Percentiles rank a stretch among this genome's conserved stretches.
Conservation (phyloP, 2,329 filamentous ascomycete species). For the Aspergillus unguis region DNA sequence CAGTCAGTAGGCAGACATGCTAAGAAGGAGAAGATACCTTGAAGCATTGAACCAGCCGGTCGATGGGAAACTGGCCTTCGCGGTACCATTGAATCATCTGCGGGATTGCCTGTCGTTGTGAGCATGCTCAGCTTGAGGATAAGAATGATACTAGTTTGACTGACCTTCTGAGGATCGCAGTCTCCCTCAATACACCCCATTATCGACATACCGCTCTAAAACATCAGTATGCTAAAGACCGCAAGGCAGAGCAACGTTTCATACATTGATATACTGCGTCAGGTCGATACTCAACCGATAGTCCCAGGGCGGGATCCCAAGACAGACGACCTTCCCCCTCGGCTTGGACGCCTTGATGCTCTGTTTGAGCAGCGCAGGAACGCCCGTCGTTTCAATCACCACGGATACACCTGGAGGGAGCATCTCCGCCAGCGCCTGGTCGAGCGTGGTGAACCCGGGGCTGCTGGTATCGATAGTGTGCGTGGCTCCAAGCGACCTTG, state of each 20-base stretch:
- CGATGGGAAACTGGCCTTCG: conserved; percentile 17
- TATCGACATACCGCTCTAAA: conserved; percentile 14
- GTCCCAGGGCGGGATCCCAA: conserved; percentile 46
- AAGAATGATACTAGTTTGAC: neutral
- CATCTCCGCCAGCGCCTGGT: conserved; percentile 5
- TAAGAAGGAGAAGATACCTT: neutral
- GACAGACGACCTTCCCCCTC: conserved; percentile 50
- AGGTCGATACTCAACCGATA: conserved; percentile 3
- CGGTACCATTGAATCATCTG: conserved; percentile 21
- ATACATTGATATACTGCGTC: conserved; percentile 11
- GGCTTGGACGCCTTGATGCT: conserved; percentile 28
- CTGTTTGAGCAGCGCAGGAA: conserved; percentile 17
- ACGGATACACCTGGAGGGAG: conserved; percentile 9
- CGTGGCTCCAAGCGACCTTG: conserved; percentile 38
- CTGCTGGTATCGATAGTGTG: conserved; percentile 35
- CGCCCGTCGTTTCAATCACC: conserved; percentile 21
- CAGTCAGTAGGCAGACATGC: neutral
- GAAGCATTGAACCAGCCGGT: conserved; percentile 15
- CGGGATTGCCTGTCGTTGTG: conserved; percentile 9
- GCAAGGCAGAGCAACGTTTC: neutral
- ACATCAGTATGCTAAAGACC: neutral
- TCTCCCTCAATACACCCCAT: conserved; percentile 21
- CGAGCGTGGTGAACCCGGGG: conserved; percentile 2
- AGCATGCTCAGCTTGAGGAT: neutral
- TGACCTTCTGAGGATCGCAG: conserved; percentile 10